Evolutionary conservation across 352 stramenopile genomes (phyloP).

Genomic region (Globisporangium middletonii): DNA sequence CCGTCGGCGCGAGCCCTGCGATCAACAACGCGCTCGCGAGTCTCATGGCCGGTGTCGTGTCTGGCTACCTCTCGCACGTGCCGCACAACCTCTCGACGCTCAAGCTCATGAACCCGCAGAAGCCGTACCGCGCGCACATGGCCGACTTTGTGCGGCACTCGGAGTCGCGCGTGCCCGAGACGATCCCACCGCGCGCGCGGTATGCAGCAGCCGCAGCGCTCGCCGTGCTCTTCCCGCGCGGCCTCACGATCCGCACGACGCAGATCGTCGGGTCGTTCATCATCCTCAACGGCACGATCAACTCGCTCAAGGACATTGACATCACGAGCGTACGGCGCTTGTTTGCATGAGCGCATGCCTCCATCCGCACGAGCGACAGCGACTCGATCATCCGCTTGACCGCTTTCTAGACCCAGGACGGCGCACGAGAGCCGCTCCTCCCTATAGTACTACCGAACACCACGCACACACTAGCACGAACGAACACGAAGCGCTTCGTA

Average conservation of each 20-base stretch:
- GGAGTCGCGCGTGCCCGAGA: slow-evolving; percentile 73
- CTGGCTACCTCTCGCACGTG: slow-evolving; percentile 92
- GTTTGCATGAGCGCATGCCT: slow-evolving; percentile 12
- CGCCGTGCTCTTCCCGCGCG: slow-evolving; percentile 83
- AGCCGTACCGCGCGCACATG: slow-evolving; percentile 80
- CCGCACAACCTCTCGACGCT: slow-evolving; percentile 95
- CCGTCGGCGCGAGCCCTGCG: slow-evolving; percentile 50
- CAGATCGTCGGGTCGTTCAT: slow-evolving; percentile 93
- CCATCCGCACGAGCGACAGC: not conserved
- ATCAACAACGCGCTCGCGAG: slow-evolving; percentile 87
- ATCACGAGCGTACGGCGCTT: slow-evolving; percentile 41
- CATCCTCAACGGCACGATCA: slow-evolving; percentile 92
- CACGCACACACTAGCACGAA: no score
- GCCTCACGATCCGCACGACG: slow-evolving; percentile 84
- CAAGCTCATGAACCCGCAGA: slow-evolving; percentile 92
- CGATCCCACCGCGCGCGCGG: slow-evolving; percentile 63
- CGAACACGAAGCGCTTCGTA: not conserved
- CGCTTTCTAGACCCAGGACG: no score
- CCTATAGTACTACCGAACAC: no score
- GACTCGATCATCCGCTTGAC: no score
- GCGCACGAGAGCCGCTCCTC: no score
- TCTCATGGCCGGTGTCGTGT: slow-evolving; percentile 86
- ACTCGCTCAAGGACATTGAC: slow-evolving; percentile 82
- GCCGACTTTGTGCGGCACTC: slow-evolving; percentile 79
- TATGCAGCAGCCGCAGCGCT: slow-evolving; percentile 64